A percentile compares a stretch with the other conserved stretches of the same genome.
phyloP scores from a whole-genome alignment of 352 stramenopile genomes.

The Vaucheria bursata region DNA sequence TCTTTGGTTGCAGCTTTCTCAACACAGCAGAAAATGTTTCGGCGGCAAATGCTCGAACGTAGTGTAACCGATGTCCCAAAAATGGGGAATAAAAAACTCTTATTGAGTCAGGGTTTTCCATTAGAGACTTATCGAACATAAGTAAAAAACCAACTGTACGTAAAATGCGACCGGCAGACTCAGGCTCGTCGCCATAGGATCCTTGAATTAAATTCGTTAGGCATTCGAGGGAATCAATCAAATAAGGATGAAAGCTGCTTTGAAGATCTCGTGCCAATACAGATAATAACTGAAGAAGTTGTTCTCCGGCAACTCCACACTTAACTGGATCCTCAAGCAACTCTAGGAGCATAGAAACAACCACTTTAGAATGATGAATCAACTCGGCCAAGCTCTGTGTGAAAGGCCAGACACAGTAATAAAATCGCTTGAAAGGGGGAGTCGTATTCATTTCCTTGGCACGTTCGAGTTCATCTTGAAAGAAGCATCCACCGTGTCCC shows the following conservation, averaged over 20 bases:
- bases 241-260: conserved; percentile 41
- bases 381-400: conserved; percentile 41
- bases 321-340: conserved; percentile 26
- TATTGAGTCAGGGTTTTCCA: conserved; percentile 35
- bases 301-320: conserved; percentile 14
- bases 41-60: conserved; percentile 44
- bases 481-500: conserved; percentile 40
- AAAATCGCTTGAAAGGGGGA: conserved; percentile 44
- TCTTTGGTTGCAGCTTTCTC: conserved; percentile 43
- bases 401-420: conserved; percentile 39
- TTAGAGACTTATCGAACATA: conserved; percentile 39
- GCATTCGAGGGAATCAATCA: conserved; percentile 14
- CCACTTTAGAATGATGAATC: conserved; percentile 26
- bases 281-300: conserved; percentile 38
- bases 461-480: conserved; percentile 41
- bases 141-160: conserved; percentile 39
- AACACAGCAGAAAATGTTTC: conserved; percentile 44
- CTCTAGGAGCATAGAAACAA: conserved; percentile 34
- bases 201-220: conserved; percentile 16
- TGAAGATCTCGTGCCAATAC: conserved; percentile 39
- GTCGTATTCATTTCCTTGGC: conserved; percentile 43
- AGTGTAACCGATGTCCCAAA: conserved; percentile 44
- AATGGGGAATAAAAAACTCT: conserved; percentile 45
- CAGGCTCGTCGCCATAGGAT: conserved; percentile 9
- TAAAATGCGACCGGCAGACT: conserved; percentile 28